Conservation (phyloP, 106 monocot genomes). For the Ottelia alismoides region DNA sequence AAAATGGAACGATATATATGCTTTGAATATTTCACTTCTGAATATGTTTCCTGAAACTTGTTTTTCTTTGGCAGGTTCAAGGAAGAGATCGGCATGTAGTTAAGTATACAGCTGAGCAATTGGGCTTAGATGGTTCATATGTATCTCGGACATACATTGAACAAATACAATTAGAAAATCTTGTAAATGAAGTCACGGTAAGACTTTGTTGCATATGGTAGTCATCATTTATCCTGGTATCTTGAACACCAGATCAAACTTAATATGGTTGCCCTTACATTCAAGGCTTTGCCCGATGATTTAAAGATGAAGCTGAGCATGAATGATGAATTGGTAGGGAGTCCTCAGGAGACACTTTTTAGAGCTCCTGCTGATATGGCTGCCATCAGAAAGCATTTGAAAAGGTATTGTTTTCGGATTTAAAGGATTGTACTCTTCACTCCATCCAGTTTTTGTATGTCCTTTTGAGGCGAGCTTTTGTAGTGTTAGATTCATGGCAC, state of each 20-base stretch:
- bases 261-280: no score
- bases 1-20: no score
- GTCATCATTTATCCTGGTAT: no score
- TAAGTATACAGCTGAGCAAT: conserved; percentile 43
- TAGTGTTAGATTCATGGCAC: no score
- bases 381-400: conserved; percentile 53
- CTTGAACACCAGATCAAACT: no score
- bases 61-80: no score
- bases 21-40: no score
- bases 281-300: conserved; percentile 95
- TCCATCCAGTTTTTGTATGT: no score
- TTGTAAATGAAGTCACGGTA: conserved; percentile 84
- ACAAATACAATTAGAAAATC: conserved; percentile 95
- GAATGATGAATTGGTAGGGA: conserved; percentile 11
- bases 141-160: conserved; percentile 88
- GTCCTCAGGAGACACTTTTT: conserved; percentile 11
- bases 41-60: no score
- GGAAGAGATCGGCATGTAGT: conserved; percentile 75
- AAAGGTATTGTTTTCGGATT: conserved; percentile 26
- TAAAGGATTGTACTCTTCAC: no score
- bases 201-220: no score
- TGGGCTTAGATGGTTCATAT: conserved; percentile 89
- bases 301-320: conserved; percentile 43
- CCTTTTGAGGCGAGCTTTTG: no score
- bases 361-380: conserved; percentile 59